Base-by-base conservation (phyloP, 2,329 filamentous ascomycete genomes). In the Rhexocercosporidium sp. region DNA sequence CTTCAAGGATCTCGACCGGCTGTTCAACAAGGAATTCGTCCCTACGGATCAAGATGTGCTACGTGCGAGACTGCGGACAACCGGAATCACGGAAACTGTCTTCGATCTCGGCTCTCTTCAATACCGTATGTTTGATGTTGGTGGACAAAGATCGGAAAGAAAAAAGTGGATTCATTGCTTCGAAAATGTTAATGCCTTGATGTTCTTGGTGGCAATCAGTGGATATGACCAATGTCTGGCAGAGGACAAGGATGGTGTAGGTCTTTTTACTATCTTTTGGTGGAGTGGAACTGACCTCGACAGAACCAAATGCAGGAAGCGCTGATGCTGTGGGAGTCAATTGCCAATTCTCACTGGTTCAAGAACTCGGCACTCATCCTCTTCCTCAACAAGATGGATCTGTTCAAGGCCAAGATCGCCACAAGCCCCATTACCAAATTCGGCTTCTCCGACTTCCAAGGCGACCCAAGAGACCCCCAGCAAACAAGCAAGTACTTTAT, bases 141-240 rank as follows among this genome's bases (percentile, higher is more conserved):
- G 90, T 77, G 90, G 90, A 70, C 90, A 92, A 75, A 82, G 90
- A 73, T 92, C 90, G 12, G 90, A 92, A 79, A 86, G 90, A 69
- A 92, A 92, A 82, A 92, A 92, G 79, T 92, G 90, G 90, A 92
- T 92, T 66, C 90, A 92, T 75, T 91, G 90, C 74, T 92, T 92
- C 74, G 90, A 92, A 76, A 91, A 91, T 70, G 90, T 92, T 29
- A 94, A 96, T 76, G 94, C 93, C 73, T 85, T 98, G 63, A 84
- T 98, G 47, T 98, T 98, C 81, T 86, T 98, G 72, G 95, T 97
- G 62, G 94, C 95, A 57, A 94, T 98, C 74, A 97, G 94, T 71
- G 95, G 95, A 67, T 98, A 97, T 79, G 95, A 98, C 77, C 96
- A 98, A 79, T 97, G 94, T 76, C 83, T 98, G 59, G 93, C 97